Evolutionary conservation across 1,284 basidiomycete species (phyloP).

Genomic region (Ustilago nuda): DNA sequence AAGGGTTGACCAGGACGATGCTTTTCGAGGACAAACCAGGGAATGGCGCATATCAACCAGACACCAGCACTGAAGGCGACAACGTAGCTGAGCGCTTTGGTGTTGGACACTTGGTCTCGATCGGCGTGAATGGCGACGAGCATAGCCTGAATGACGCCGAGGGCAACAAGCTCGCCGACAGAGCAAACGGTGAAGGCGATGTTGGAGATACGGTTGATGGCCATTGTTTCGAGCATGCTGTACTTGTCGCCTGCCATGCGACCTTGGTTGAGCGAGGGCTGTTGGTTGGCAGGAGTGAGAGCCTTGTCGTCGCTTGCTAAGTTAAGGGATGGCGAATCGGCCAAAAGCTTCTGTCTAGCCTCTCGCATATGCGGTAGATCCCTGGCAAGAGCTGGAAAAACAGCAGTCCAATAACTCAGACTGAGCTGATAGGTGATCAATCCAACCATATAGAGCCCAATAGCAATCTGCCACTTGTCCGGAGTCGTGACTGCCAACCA

Average conservation of each 20-base stretch:
- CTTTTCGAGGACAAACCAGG: slow-evolving; percentile 76
- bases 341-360: slow-evolving; percentile 76
- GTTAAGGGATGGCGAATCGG: slow-evolving; percentile 8
- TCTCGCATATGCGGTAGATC: slow-evolving; percentile 79
- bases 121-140: slow-evolving; percentile 75
- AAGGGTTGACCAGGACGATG: slow-evolving; percentile 70
- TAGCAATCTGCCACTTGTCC: slow-evolving; percentile 79
- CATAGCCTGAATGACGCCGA: slow-evolving; percentile 82
- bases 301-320: slow-evolving; percentile 5
- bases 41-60: slow-evolving; percentile 78
- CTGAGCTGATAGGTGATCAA: slow-evolving; percentile 84
- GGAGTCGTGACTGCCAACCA: slow-evolving; percentile 71
- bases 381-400: slow-evolving; percentile 83
- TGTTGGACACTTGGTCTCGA: slow-evolving; percentile 67
- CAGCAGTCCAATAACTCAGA: slow-evolving; percentile 83
- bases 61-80: slow-evolving; percentile 68
- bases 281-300: slow-evolving; percentile 26
- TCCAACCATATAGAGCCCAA: slow-evolving; percentile 83
- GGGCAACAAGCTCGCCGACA: slow-evolving; percentile 80
- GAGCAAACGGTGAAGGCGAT: slow-evolving; percentile 81
- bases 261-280: neutral
- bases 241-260: slow-evolving; percentile 74
- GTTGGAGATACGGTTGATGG: slow-evolving; percentile 86
- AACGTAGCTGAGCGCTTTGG: slow-evolving; percentile 72
- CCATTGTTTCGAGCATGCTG: slow-evolving; percentile 80